phyloP scores from a whole-genome alignment of 306 rosid genomes.

The Cicer bijugum region DNA sequence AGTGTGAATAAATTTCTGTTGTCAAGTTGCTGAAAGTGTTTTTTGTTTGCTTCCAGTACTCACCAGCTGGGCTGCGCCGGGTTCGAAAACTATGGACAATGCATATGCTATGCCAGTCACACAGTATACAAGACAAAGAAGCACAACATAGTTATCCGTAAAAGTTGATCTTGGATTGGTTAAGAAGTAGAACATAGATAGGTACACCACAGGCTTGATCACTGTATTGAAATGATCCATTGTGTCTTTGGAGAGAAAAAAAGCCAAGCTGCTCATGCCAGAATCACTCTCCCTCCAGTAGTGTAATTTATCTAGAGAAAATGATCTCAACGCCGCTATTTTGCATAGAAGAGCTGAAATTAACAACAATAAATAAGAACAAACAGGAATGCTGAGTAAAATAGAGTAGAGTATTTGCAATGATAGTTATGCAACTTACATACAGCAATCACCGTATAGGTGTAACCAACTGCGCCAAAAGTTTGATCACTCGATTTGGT shows the following conservation, averaged over 20 bases:
- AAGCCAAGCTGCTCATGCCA: slow-evolving; percentile 97
- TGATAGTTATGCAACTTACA: slow-evolving; percentile 62
- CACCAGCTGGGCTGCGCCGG: slow-evolving; percentile 96
- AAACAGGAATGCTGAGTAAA: slow-evolving; percentile 29
- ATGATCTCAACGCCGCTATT: slow-evolving; percentile 92
- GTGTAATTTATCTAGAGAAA: slow-evolving; percentile 78
- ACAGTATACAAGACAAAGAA: slow-evolving; percentile 87
- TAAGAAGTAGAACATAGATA: slow-evolving; percentile 90
- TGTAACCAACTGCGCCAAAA: slow-evolving; percentile 77
- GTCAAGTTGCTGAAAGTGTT: not conserved
- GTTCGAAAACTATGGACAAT: slow-evolving; percentile 76
- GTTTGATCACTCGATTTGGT: slow-evolving; percentile 66
- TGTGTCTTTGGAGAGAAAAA: slow-evolving; percentile 92
- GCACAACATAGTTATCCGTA: slow-evolving; percentile 74
- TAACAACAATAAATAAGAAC: slow-evolving; percentile 38
- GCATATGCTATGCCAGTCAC: slow-evolving; percentile 95
- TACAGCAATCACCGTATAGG: slow-evolving; percentile 87
- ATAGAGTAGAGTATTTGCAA: slow-evolving; percentile 25
- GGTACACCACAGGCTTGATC: slow-evolving; percentile 88
- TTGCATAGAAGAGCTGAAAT: slow-evolving; percentile 93
- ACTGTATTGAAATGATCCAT: slow-evolving; percentile 79
- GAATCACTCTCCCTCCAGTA: slow-evolving; percentile 92
- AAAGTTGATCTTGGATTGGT: slow-evolving; percentile 90
- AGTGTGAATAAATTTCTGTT: slow-evolving; percentile 2
- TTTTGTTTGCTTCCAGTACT: slow-evolving; percentile 41